These are phyloP conservation scores for Ceriops decandra DNA, from an alignment of 345 rosid genomes.

Conservation along the genomic window DNA sequence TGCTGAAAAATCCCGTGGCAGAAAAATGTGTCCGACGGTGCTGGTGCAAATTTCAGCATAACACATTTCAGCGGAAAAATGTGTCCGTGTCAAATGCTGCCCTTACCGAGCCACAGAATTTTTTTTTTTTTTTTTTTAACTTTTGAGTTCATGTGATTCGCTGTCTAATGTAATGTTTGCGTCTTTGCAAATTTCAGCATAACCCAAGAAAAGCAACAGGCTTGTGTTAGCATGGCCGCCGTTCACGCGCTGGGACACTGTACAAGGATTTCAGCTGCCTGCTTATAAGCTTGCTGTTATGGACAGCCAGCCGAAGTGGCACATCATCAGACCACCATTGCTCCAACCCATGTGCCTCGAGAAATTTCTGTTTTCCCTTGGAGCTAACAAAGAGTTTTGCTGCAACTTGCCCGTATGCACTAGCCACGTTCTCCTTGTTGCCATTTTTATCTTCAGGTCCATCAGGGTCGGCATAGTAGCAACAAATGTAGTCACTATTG, in stretches of 20 bases:
- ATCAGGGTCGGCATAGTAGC: constrained; percentile 62
- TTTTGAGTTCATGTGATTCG: background rate
- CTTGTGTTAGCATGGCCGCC: constrained; percentile 9
- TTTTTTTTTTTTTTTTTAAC: background rate
- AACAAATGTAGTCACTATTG: constrained; percentile 85
- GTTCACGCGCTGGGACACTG: constrained; percentile 38
- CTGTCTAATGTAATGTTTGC: background rate
- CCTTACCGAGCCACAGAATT: no score
- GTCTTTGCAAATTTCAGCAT: background rate
- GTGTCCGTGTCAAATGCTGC: no score
- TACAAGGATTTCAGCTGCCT: constrained; percentile 85
- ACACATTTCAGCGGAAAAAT: no score
- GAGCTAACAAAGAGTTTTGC: constrained; percentile 91
- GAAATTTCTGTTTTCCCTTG: constrained; percentile 89
- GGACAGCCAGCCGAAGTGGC: constrained; percentile 65
- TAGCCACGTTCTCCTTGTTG: constrained; percentile 49
- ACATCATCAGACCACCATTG: constrained; percentile 98
- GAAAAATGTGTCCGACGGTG: no score
- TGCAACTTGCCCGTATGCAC: constrained; percentile 42
- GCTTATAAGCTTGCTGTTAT: constrained; percentile 72
- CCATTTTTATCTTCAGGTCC: constrained; percentile 31
- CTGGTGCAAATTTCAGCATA: no score
- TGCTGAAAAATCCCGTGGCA: no score
- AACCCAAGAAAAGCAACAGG: background rate
- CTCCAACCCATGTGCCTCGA: constrained; percentile 88